Percentiles rank a stretch among this genome's conserved stretches.
These are phyloP conservation scores for Nephelium lappaceum DNA, from an alignment of 345 rosid species.

Conservation along the genomic window DNA sequence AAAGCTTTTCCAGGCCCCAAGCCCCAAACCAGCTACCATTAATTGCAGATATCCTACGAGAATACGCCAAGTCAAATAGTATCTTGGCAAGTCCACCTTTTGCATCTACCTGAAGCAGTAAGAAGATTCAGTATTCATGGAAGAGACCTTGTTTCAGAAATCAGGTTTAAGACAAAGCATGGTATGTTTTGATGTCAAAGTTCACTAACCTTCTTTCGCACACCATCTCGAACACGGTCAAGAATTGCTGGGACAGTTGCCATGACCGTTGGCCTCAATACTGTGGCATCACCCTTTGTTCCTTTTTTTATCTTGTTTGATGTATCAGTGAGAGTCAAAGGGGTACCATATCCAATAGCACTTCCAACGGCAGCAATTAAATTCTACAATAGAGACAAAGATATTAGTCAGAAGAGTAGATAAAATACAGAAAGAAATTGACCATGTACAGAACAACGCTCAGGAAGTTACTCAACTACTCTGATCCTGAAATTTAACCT, in stretches of 20 bases:
- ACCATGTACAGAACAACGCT: not conserved
- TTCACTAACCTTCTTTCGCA: conserved; percentile 77
- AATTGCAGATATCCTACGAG: conserved; percentile 87
- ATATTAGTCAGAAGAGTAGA: conserved; percentile 19
- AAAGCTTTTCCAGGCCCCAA: conserved; percentile 81
- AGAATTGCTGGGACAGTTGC: conserved; percentile 99
- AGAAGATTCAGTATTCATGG: conserved; percentile 17
- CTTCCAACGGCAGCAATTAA: conserved; percentile 82
- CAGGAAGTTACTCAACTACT: not conserved
- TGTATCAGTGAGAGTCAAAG: conserved; percentile 96
- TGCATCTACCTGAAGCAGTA: conserved; percentile 66
- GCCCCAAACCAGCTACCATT: conserved; percentile 98
- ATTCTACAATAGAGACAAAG: conserved; percentile 51
- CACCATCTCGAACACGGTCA: conserved; percentile 98
- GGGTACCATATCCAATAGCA: conserved; percentile 93
- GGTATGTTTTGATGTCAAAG: not conserved
- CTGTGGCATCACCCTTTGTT: conserved; percentile 89
- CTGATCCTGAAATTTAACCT: conserved; percentile 9
- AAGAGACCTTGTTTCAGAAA: not conserved
- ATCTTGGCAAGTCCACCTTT: conserved; percentile 81
- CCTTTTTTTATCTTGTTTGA: conserved; percentile 90
- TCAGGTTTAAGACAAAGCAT: conserved; percentile 4
- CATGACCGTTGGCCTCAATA: conserved; percentile 83
- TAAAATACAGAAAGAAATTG: not conserved
- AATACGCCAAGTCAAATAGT: conserved; percentile 88